Conservation (phyloP, 192 early-diverging fungal genomes). For the Backusella psychrophila region DNA sequence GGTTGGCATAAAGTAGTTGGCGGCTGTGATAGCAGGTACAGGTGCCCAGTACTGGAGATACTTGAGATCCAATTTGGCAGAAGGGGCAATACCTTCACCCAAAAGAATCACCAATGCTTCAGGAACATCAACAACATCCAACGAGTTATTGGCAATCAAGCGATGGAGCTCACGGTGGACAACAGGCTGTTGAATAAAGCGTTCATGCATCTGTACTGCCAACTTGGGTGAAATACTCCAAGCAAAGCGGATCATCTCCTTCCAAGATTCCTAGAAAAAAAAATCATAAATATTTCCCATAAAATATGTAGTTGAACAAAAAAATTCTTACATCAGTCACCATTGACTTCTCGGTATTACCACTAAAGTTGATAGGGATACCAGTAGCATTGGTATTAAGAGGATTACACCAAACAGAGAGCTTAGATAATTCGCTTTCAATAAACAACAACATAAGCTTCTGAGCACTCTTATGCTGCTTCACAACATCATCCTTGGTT, state of each 20-base stretch:
- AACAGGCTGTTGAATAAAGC: constrained; percentile 67
- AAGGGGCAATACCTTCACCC: constrained; percentile 51
- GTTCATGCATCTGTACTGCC: constrained; percentile 71
- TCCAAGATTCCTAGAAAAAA: constrained; percentile 61
- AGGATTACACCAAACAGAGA: constrained; percentile 84
- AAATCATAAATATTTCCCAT: neutral
- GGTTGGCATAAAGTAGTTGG: constrained; percentile 72
- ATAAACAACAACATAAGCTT: constrained; percentile 80
- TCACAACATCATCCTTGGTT: constrained; percentile 53
- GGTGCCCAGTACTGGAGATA: constrained; percentile 88
- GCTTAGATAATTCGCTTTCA: constrained; percentile 84
- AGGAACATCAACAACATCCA: constrained; percentile 66
- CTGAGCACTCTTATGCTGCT: constrained; percentile 42
- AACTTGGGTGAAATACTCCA: constrained; percentile 85
- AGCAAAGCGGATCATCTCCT: constrained; percentile 67
- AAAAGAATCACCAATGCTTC: constrained; percentile 76
- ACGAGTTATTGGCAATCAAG: constrained; percentile 59
- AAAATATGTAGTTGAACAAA: neutral
- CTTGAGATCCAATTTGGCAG: constrained; percentile 37
- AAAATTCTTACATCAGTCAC: constrained; percentile 26
- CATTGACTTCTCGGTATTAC: constrained; percentile 26
- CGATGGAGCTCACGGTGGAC: constrained; percentile 65
- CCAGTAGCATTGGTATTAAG: constrained; percentile 45
- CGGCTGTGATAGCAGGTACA: constrained; percentile 88
- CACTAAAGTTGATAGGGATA: constrained; percentile 31